Conservation (phyloP, 2,329 filamentous ascomycete genomes). For the Fusarium liriodendri region DNA sequence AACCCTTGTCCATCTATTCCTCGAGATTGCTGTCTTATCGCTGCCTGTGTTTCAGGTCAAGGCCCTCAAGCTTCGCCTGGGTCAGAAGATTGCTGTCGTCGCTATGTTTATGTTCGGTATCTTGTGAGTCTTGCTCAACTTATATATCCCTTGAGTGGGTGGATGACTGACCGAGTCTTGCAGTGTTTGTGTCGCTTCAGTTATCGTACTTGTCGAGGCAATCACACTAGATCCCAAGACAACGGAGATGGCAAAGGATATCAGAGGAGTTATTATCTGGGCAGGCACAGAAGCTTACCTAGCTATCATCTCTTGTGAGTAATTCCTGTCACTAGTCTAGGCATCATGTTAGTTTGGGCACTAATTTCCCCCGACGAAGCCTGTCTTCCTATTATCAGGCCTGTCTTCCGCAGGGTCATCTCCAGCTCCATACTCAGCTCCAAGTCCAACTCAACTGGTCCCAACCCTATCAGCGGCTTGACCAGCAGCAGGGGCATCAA, state of each 20-base stretch:
- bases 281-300: conserved; percentile 23
- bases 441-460: conserved; percentile 19
- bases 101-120: conserved; percentile 36
- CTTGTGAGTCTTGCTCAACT: conserved; percentile 11
- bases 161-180: neutral
- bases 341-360: neutral
- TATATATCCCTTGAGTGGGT: neutral
- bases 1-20: conserved; percentile 27
- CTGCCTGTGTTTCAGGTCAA: conserved; percentile 32
- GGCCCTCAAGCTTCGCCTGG: conserved; percentile 18
- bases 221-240: conserved; percentile 20
- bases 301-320: conserved; percentile 33
- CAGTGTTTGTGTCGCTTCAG: conserved; percentile 23
- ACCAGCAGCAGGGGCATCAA: conserved; percentile 31
- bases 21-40: conserved; percentile 26
- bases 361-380: conserved; percentile 10
- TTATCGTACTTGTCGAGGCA: conserved; percentile 27
- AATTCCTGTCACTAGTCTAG: neutral
- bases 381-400: conserved; percentile 27
- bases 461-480: conserved; percentile 27
- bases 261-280: conserved; percentile 30
- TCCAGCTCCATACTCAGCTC: conserved; percentile 16
- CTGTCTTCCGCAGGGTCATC: conserved; percentile 20
- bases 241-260: conserved; percentile 27
- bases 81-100: conserved; percentile 30